Percentiles rank a stretch among this genome's conserved stretches.
Evolutionary conservation across 2,329 filamentous ascomycete species (phyloP).

Genomic region (Aspergillus sp.): DNA sequence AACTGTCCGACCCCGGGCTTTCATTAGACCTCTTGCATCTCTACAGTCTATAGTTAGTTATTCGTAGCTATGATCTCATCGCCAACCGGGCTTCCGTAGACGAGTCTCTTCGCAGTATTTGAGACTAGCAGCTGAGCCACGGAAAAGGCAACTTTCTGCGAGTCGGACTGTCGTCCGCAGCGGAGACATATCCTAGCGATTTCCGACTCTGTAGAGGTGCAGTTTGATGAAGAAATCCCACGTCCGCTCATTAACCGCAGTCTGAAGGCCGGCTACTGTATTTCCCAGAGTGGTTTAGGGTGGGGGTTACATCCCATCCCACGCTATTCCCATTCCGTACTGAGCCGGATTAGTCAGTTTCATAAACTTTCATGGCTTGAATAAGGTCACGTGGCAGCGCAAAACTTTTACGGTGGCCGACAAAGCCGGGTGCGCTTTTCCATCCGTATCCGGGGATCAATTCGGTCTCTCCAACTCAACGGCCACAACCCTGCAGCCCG

Average conservation of each 20-base stretch:
- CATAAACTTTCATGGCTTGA: constrained; percentile 2
- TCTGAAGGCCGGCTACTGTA: constrained; percentile 20
- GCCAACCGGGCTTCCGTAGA: background rate
- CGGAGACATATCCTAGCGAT: background rate
- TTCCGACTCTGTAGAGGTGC: constrained; percentile 4
- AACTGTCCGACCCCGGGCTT: constrained; percentile 5
- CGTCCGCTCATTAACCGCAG: background rate
- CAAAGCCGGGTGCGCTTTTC: constrained; percentile 7
- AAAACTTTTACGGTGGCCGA: constrained; percentile 4
- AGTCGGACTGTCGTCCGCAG: background rate
- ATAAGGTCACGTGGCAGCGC: background rate
- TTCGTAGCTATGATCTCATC: constrained; percentile 10
- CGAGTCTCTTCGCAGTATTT: background rate
- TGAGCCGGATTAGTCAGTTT: constrained; percentile 3
- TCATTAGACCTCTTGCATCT: constrained; percentile 1
- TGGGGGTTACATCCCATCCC: constrained; percentile 27
- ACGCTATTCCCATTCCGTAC: background rate
- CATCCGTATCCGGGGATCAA: background rate
- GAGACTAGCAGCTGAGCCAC: too few relatives aligned
- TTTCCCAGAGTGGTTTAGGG: constrained; percentile 28
- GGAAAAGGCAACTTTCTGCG: background rate
- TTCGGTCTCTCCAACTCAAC: background rate
- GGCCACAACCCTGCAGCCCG: background rate
- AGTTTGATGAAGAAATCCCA: background rate
- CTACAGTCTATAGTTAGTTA: too few relatives aligned